Base-by-base conservation (phyloP, 805 yeast species). In the Candida sanyiensis region DNA sequence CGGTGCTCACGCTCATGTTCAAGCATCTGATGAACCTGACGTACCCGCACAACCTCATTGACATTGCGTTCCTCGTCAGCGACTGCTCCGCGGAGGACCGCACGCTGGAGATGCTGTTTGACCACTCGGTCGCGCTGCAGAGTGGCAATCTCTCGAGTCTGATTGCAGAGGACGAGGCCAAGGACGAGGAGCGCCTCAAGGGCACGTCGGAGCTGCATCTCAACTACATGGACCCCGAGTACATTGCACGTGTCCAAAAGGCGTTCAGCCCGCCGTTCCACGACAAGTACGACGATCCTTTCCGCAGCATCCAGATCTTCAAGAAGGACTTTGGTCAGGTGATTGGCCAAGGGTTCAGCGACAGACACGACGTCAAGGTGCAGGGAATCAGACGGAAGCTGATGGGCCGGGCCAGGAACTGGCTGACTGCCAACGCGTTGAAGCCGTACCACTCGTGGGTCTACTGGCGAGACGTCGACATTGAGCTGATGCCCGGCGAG, bases 391-490 rank as follows among this genome's bases (percentile, higher is more conserved):
- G 95, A 56, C 68, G 95, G 48, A 84, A 84, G 54, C 61, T 84
- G 49, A 84, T 84, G 95, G 94, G 89, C 1, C 70, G 90, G 42
- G 93, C 94, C 2, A 69, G 95, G 61, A 84, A 84, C 55, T 84
- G 95, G 95, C 63, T 84, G 33, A 73, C 85, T 6, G 71, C 84
- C 1, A 73, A 74, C 30, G 85, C 93, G 0, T 64, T 84, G 42
- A 76, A 81, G 53, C 87, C 95, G 4, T 80, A 84, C 52, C 95
- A 84, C 58, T 82, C 90, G 1, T 84, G 95, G 95, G 90, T 84
- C 10, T 83, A 83, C 56, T 84, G 95, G 95, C 70, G 95, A 65
- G 95, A 84, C 59, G 93, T 77, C 2, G 95, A 84, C 54, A 78
- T 84, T 36, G 95, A 84, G 54, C 69, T 83, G n/a, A 77, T 84